Conservation (phyloP, 345 rosid species). For the Camelina hispida region DNA sequence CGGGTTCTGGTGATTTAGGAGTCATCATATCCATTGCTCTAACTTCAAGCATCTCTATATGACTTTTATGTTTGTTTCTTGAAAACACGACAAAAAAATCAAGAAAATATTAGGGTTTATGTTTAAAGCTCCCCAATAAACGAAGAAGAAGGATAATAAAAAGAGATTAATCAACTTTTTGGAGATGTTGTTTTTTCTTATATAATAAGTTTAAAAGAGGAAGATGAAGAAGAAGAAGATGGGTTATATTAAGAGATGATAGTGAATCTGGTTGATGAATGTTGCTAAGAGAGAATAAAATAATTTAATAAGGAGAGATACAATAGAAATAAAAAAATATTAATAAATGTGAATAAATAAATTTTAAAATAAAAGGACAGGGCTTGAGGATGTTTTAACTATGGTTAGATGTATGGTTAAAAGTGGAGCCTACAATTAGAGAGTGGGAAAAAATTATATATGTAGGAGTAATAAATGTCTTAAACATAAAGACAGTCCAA, state of each 20-base stretch:
- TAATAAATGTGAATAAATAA: constrained; percentile 17
- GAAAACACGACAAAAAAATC: background rate
- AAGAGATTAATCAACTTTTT: constrained; percentile 29
- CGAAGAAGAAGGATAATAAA: constrained; percentile 14
- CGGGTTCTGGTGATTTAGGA: constrained; percentile 64
- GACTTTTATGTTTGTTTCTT: background rate
- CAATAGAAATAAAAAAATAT: background rate
- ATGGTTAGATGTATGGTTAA: constrained; percentile 40
- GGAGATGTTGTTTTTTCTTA: background rate
- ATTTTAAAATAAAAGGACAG: constrained; percentile 6
- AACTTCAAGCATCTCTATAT: constrained; percentile 20
- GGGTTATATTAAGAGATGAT: constrained; percentile 32
- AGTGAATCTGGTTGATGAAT: constrained; percentile 34
- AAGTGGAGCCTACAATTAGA: constrained; percentile 17
- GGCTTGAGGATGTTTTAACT: constrained; percentile 29
- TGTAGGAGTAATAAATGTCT: constrained; percentile 38
- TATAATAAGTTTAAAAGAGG: constrained; percentile 13
- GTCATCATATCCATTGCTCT: constrained; percentile 51
- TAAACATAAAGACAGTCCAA: constrained; percentile 36
- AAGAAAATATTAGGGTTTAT: constrained; percentile 30
- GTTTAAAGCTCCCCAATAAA: background rate
- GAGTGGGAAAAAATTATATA: constrained; percentile 16
- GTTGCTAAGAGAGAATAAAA: constrained; percentile 35
- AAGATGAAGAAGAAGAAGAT: constrained; percentile 27
- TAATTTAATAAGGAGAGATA: constrained; percentile 32